These are phyloP conservation scores for Plenodomus tracheiphilus DNA, from an alignment of 2,329 filamentous ascomycete genomes.

Conservation along the genomic window DNA sequence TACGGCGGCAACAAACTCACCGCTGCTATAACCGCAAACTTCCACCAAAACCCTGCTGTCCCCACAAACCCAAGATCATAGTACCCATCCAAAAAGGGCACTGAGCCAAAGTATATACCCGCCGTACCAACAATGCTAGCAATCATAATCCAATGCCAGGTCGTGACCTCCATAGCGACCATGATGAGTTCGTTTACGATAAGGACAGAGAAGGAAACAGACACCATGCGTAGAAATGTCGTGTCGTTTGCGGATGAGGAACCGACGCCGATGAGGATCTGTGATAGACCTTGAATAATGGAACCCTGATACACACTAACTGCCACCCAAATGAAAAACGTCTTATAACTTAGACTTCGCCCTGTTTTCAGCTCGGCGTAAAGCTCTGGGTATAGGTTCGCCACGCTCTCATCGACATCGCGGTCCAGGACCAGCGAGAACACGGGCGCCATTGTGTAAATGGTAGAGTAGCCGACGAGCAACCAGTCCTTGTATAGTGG, in stretches of 20 bases:
- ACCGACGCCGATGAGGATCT: slow-evolving; percentile 78
- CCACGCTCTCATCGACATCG: slow-evolving; percentile 91
- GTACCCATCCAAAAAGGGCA: slow-evolving; percentile 88
- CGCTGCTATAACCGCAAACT: slow-evolving; percentile 76
- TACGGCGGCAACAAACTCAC: slow-evolving; percentile 86
- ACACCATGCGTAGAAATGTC: slow-evolving; percentile 67
- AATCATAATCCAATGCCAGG: slow-evolving; percentile 95
- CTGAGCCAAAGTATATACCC: slow-evolving; percentile 74
- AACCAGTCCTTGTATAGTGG: slow-evolving; percentile 95
- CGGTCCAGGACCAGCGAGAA: slow-evolving; percentile 92
- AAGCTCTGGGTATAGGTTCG: slow-evolving; percentile 93
- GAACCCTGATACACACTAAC: slow-evolving; percentile 94
- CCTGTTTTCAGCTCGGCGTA: slow-evolving; percentile 97
- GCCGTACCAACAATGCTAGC: slow-evolving; percentile 81
- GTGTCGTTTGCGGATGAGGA: slow-evolving; percentile 34
- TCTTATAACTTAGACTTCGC: slow-evolving; percentile 83
- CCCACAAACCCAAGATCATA: slow-evolving; percentile 83
- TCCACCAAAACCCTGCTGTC: slow-evolving; percentile 84
- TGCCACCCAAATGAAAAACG: slow-evolving; percentile 95
- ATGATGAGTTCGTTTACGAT: slow-evolving; percentile 95
- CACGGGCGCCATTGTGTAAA: slow-evolving; percentile 93
- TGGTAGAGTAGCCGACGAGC: slow-evolving; percentile 91
- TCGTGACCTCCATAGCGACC: slow-evolving; percentile 95
- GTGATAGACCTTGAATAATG: slow-evolving; percentile 92
- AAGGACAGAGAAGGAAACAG: slow-evolving; percentile 87